Conservation (phyloP, 2,329 filamentous ascomycete species). For the Colletotrichum orbiculare region DNA sequence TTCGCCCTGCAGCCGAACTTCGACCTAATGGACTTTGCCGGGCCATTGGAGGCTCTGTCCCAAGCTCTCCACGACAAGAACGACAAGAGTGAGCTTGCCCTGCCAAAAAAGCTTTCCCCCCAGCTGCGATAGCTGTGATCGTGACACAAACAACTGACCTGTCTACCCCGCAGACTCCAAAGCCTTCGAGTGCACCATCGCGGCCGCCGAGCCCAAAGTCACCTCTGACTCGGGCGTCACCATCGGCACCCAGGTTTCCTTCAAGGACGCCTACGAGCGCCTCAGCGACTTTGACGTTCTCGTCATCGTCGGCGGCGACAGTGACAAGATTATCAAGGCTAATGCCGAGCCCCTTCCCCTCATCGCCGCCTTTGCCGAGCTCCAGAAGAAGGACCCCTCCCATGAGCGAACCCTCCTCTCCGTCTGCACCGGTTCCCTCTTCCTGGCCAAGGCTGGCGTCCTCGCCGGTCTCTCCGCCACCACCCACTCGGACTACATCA, state of each 20-base stretch:
- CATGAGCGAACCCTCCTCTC: constrained; percentile 86
- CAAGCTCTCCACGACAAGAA: constrained; percentile 64
- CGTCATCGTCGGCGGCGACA: constrained; percentile 79
- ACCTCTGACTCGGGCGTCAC: constrained; percentile 73
- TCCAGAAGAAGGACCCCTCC: constrained; percentile 81
- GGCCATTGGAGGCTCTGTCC: constrained; percentile 63
- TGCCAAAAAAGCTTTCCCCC: too few relatives aligned
- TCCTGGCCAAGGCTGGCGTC: constrained; percentile 81
- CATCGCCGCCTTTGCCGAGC: constrained; percentile 80
- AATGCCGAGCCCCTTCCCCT: constrained; percentile 76
- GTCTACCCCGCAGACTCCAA: constrained; percentile 55
- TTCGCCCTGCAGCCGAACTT: constrained; percentile 71
- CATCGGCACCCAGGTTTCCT: constrained; percentile 79
- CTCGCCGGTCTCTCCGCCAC: constrained; percentile 83
- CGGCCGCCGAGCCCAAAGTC: constrained; percentile 63
- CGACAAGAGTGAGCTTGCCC: constrained; percentile 57
- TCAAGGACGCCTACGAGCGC: constrained; percentile 78
- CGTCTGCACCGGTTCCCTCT: constrained; percentile 81
- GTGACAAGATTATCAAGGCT: constrained; percentile 71
- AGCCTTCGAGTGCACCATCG: constrained; percentile 69
- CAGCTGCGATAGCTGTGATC: too few relatives aligned
- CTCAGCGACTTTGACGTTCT: constrained; percentile 84
- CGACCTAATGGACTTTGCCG: constrained; percentile 68
- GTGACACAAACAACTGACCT: constrained; percentile 16
- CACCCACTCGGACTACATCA: constrained; percentile 83